A percentile compares a stretch with the other conserved stretches of the same genome.
Evolutionary conservation across 202 grass and related monocot genomes (phyloP).

Genomic region (Thinopyrum obtusiflorum): DNA sequence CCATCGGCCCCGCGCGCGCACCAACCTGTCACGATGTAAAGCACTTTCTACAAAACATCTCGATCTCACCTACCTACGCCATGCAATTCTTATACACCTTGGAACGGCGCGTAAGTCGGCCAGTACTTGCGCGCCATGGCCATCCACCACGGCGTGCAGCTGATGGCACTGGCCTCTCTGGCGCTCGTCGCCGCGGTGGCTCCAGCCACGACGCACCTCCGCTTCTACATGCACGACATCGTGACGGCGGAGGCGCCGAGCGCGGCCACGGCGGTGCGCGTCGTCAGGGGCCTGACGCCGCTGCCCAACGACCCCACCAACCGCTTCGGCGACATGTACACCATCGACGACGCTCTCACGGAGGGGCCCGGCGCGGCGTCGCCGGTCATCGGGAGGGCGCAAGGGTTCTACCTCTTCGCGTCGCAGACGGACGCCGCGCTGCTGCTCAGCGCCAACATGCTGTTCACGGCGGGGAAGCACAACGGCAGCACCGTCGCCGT

Average conservation of each 20-base stretch:
- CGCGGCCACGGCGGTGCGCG: background rate
- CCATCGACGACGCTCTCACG: constrained; percentile 61
- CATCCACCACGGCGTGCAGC: background rate
- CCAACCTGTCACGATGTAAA: background rate
- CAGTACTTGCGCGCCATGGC: background rate
- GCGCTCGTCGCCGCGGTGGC: background rate
- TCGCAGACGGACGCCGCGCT: constrained; percentile 16
- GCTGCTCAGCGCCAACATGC: constrained; percentile 33
- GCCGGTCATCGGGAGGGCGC: constrained; percentile 41
- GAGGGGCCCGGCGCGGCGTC: constrained; percentile 19
- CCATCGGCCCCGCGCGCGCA: background rate
- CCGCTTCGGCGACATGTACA: constrained; percentile 49
- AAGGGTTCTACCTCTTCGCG: constrained; percentile 47
- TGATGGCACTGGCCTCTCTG: background rate
- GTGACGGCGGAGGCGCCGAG: constrained; percentile 13
- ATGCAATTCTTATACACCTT: background rate
- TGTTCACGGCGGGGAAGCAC: constrained; percentile 37
- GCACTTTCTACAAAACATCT: background rate
- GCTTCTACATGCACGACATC: constrained; percentile 60
- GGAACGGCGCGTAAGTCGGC: background rate
- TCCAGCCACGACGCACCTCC: constrained; percentile 29
- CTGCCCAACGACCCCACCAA: background rate
- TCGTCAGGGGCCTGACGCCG: background rate
- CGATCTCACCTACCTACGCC: background rate
- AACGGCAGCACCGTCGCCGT: constrained; percentile 49